Base-by-base conservation (phyloP, 2,329 filamentous ascomycete species). In the Fusarium duplospermum region DNA sequence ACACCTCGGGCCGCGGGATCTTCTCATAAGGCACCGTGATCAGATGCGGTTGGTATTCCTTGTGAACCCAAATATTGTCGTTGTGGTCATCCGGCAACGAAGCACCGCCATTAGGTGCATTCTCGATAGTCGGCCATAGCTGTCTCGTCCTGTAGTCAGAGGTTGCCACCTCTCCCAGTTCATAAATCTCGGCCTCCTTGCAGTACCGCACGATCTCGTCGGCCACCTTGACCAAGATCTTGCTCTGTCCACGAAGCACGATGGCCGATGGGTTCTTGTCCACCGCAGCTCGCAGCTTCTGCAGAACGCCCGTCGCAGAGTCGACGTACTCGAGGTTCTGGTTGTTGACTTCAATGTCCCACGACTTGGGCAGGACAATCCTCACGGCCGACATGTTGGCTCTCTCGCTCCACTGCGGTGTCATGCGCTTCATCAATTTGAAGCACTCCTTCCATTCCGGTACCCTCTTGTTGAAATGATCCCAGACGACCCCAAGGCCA, bases 381-480 rank as follows among this genome's bases (percentile, higher is more conserved):
- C 81, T 78, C 61, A 84, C 77, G 14, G 83, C 82, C 22, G 81
- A 80, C 78, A 84, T 82, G 52, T 78, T 78, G 18, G 78, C 73
- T 60, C 75, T 76, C n/a, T 79, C 79, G 35, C 75, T 78, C 67
- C 75, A 77, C 62, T 77, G 78, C 11, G 80, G 78, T 16, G 85
- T 87, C 72, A 77, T 81, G 16, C 76, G 75, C 69, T 80, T 81
- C 67, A 89, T 80, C 5, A 82, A 70, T 10, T 77, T 69, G 45
- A 88, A 81, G 13, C 83, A 82, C 7, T 77, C 71, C 16, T 79
- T 81, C 86, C 86, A 88, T 67, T 84, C 79, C 2, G 82, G 78
- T 38, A 81, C 74, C 18, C 72, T 76, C 38, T 73, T 76, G 1
- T 72, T 65, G 62, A 81, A 79, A 14, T 77, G 74, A 22, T 76